Percentiles rank a stretch among this genome's conserved stretches.
Conservation (phyloP, 2,329 filamentous ascomycete species). For the Alternaria sp. region DNA sequence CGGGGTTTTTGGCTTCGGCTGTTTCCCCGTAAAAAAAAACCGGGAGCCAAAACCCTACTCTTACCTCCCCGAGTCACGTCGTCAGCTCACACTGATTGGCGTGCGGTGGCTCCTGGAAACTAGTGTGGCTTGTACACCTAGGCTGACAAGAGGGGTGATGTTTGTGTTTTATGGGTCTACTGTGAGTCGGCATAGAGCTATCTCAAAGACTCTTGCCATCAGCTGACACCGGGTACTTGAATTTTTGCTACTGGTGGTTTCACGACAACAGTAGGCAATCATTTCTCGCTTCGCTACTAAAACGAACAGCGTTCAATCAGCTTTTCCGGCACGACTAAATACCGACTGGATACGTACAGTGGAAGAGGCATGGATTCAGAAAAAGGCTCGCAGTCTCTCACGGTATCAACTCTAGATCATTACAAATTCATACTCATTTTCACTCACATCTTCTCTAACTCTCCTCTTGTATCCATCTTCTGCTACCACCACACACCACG, state of each 20-base stretch:
- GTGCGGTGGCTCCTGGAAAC: conserved; percentile 14
- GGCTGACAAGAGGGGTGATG: conserved; percentile 10
- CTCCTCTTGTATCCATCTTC: too few species aligned
- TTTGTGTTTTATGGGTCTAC: background rate
- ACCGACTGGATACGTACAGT: background rate
- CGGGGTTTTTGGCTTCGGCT: conserved; percentile 14
- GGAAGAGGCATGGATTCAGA: background rate
- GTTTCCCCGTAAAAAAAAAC: conserved; percentile 12
- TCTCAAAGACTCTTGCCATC: background rate
- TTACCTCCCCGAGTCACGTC: conserved; percentile 14
- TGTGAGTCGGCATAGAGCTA: background rate
- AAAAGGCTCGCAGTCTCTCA: background rate
- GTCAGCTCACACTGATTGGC: conserved; percentile 1
- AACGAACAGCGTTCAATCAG: background rate
- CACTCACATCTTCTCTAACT: too few species aligned
- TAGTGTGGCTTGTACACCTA: conserved; percentile 10
- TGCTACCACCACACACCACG: too few species aligned
- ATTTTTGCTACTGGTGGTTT: background rate
- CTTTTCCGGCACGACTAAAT: background rate
- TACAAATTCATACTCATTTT: too few species aligned
- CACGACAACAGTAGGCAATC: background rate
- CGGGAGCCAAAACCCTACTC: conserved; percentile 11
- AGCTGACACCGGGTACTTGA: background rate
- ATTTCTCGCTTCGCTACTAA: background rate
- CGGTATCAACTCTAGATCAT: background rate